Evolutionary conservation across 2,329 filamentous ascomycete genomes (phyloP).

Genomic region (Cladophialophora chaetospira): DNA sequence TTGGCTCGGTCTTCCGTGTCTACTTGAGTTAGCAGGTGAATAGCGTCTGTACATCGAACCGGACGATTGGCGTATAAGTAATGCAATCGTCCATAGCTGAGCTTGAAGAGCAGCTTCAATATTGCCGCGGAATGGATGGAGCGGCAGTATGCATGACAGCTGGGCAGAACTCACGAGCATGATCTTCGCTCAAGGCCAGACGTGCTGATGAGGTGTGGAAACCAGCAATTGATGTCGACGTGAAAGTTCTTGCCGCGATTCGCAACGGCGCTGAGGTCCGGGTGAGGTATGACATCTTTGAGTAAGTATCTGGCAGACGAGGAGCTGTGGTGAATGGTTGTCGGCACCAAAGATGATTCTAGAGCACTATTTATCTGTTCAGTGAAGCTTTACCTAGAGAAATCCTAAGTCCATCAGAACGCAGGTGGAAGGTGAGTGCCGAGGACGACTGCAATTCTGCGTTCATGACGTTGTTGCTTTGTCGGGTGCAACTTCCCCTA

Average conservation of each 20-base stretch:
- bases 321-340: background rate
- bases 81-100: background rate
- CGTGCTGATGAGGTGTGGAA: constrained; percentile 27
- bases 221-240: constrained; percentile 16
- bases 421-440: background rate
- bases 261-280: constrained; percentile 19
- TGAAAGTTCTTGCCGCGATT: constrained; percentile 11
- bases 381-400: no score
- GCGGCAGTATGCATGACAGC: background rate
- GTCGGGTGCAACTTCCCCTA: no score
- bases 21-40: constrained; percentile 8
- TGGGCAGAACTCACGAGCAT: constrained; percentile 12
- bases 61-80: background rate
- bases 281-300: constrained; percentile 26
- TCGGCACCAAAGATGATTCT: background rate
- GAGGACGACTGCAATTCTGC: background rate
- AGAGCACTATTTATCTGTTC: background rate
- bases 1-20: constrained; percentile 27
- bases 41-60: background rate
- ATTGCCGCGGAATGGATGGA: background rate
- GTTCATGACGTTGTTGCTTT: background rate
- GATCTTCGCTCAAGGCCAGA: constrained; percentile 26
- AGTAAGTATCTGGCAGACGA: background rate
- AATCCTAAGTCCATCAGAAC: no score
- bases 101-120: background rate